Percentiles rank a stretch among this genome's conserved stretches.
These are phyloP conservation scores for Salix koriyanagi DNA, from an alignment of 345 rosid genomes.

Conservation along the genomic window DNA sequence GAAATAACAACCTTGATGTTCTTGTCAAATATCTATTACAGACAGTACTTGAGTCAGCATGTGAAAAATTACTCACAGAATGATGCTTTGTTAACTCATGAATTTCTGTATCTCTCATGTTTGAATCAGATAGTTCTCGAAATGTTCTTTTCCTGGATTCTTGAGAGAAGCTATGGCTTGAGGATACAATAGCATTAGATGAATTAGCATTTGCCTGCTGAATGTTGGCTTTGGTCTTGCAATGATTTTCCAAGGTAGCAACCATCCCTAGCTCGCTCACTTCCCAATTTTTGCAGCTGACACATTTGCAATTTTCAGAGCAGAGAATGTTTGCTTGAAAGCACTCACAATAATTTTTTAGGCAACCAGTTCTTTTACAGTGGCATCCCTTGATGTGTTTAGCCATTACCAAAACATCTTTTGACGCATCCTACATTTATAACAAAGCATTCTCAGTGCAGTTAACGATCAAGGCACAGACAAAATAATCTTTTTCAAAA, in stretches of 20 bases:
- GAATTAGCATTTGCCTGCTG: conserved; percentile 17
- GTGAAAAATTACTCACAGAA: conserved; percentile 13
- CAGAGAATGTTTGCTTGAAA: conserved; percentile 48
- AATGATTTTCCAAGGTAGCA: conserved; percentile 1
- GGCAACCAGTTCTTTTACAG: conserved; percentile 49
- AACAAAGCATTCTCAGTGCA: conserved; percentile 9
- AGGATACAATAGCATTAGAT: conserved; percentile 20
- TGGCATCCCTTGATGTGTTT: conserved; percentile 47
- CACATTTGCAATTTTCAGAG: conserved; percentile 51
- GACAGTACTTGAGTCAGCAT: neutral
- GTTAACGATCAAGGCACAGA: neutral
- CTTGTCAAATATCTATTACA: conserved; percentile 3
- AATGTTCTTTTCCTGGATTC: conserved; percentile 36
- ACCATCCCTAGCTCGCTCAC: neutral
- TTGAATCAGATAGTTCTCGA: conserved; percentile 22
- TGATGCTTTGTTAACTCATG: conserved; percentile 16
- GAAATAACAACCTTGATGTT: neutral
- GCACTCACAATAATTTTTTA: conserved; percentile 60
- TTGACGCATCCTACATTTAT: conserved; percentile 24
- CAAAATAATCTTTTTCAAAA: neutral
- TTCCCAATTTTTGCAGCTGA: conserved; percentile 16
- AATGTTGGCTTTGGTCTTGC: conserved; percentile 7
- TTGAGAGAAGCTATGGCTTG: conserved; percentile 13
- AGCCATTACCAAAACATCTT: conserved; percentile 22
- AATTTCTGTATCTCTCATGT: conserved; percentile 18